phyloP scores from a whole-genome alignment of 2,329 filamentous ascomycete genomes.

The Colletotrichum gloeosporioides region DNA sequence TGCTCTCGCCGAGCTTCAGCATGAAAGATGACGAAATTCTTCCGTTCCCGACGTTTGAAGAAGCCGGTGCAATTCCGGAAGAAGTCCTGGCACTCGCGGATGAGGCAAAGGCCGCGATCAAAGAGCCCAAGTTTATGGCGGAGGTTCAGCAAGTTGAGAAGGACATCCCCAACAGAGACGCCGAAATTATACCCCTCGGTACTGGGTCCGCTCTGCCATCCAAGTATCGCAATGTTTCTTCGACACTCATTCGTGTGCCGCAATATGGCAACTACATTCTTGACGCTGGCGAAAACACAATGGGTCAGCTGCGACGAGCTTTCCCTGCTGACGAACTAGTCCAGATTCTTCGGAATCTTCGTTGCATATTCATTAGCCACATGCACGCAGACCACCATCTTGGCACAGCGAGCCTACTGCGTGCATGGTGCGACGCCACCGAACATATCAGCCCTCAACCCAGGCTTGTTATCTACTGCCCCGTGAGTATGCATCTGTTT shows the following conservation, averaged over 20 bases:
- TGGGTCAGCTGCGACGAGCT: conserved; percentile 83
- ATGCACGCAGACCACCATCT: conserved; percentile 96
- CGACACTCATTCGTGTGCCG: conserved; percentile 83
- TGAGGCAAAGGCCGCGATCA: conserved; percentile 46
- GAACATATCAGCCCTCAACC: conserved; percentile 32
- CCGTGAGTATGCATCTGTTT: conserved; percentile 75
- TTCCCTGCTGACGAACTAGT: conserved; percentile 69
- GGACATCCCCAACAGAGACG: conserved; percentile 75
- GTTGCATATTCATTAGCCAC: conserved; percentile 91
- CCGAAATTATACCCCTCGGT: conserved; percentile 85
- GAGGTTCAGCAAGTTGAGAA: conserved; percentile 58
- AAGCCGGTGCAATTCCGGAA: conserved; percentile 44
- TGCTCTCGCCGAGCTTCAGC: conserved; percentile 51
- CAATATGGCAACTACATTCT: conserved; percentile 87
- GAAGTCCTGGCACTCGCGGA: conserved; percentile 59
- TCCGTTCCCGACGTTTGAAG: conserved; percentile 42
- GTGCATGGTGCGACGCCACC: conserved; percentile 74
- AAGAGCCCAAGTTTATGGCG: conserved; percentile 49
- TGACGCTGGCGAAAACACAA: conserved; percentile 90
- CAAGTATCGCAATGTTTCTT: conserved; percentile 94
- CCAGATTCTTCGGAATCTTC: conserved; percentile 78
- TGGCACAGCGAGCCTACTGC: conserved; percentile 80
- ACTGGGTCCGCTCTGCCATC: conserved; percentile 91
- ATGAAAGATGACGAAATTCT: conserved; percentile 52
- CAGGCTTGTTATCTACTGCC: conserved; percentile 71